phyloP scores from a whole-genome alignment of 116 monocot species.

The Zostera marina region DNA sequence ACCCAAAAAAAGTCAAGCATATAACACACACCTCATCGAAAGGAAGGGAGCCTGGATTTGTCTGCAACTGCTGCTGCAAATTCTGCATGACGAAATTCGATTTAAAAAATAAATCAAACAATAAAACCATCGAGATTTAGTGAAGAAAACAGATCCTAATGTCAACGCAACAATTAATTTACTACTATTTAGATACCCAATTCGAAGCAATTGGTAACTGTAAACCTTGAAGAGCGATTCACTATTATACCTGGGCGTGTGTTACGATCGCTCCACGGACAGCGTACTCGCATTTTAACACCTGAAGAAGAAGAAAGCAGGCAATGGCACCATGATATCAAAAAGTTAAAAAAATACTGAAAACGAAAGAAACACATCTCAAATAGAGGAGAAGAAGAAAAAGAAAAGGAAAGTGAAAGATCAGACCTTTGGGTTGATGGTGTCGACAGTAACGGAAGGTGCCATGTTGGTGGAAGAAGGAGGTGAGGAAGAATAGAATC shows the following conservation, averaged over 20 bases:
- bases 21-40: constrained; percentile 1
- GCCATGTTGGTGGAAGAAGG: constrained; percentile 2
- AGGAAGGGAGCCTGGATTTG: constrained; percentile 2
- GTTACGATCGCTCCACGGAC: constrained; percentile 79
- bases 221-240: background rate
- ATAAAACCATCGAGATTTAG: too few relatives aligned
- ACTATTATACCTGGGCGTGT: constrained; percentile 56
- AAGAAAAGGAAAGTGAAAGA: background rate
- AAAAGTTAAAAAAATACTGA: background rate
- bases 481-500: background rate
- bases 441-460: constrained; percentile 16
- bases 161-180: background rate
- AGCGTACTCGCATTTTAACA: constrained; percentile 82
- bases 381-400: background rate
- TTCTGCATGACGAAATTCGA: background rate
- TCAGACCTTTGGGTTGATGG: constrained; percentile 26
- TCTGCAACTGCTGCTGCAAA: constrained; percentile 6
- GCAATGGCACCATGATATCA: background rate
- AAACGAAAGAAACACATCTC: background rate
- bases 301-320: constrained; percentile 22
- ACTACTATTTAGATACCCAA: too few relatives aligned
- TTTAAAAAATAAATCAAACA: too few relatives aligned
- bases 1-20: background rate
- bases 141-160: too few relatives aligned
- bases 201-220: background rate